These are phyloP conservation scores for Raphanus sativus DNA, from an alignment of 345 rosid species.

Conservation along the genomic window DNA sequence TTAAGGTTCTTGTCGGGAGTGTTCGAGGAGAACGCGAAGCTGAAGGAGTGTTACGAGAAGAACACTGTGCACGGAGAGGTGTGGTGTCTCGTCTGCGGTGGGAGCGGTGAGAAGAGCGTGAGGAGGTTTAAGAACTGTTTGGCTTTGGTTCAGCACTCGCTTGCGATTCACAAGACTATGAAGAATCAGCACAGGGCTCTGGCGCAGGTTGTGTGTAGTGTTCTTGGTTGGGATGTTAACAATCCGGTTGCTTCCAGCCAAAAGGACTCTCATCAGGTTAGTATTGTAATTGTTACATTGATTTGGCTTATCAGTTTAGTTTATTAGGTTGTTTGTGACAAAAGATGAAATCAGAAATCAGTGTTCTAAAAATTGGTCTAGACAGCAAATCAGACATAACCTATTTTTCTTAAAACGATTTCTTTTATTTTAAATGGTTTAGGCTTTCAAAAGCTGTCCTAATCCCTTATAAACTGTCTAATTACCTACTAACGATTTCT, in stretches of 20 bases:
- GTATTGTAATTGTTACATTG: not conserved
- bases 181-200: conserved; percentile 65
- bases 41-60: conserved; percentile 61
- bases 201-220: conserved; percentile 64
- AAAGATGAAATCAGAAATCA: not conserved
- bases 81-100: conserved; percentile 69
- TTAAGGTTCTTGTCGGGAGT: conserved; percentile 45
- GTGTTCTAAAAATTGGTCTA: too few species aligned
- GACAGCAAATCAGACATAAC: too few species aligned
- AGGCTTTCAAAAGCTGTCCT: too few species aligned
- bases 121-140: conserved; percentile 59
- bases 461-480: too few species aligned
- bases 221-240: conserved; percentile 72
- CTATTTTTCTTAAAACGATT: too few species aligned
- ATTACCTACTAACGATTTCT: too few species aligned
- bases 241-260: conserved; percentile 36
- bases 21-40: conserved; percentile 49
- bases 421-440: too few species aligned
- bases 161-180: conserved; percentile 48
- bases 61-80: conserved; percentile 53
- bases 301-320: conserved; percentile 1
- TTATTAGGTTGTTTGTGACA: not conserved
- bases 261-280: conserved; percentile 32
- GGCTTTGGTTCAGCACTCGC: conserved; percentile 67
- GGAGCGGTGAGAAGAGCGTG: conserved; percentile 43